A percentile compares a stretch with the other conserved stretches of the same genome.
Conservation (phyloP, 306 rosid species). For the Vigna reflexopilosa region DNA sequence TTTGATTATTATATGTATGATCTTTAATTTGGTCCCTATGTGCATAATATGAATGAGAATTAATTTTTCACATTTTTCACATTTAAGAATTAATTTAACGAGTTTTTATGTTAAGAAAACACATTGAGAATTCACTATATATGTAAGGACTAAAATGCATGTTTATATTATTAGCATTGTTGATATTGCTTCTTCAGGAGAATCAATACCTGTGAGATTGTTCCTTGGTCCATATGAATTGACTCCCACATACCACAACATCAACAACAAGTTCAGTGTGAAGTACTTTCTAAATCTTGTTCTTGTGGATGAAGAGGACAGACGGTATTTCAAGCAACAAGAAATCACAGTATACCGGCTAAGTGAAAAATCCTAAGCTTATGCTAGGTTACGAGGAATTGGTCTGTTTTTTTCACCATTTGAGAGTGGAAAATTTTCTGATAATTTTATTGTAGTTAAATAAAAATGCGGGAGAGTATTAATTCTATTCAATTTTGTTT, state of each 20-base stretch:
- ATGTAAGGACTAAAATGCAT: too few relatives aligned
- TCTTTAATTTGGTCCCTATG: too few relatives aligned
- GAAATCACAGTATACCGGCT: constrained; percentile 78
- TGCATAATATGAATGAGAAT: too few relatives aligned
- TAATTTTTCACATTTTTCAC: too few relatives aligned
- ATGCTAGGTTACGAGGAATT: neutral
- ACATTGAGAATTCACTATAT: too few relatives aligned
- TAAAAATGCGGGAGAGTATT: neutral
- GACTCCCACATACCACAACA: constrained; percentile 79
- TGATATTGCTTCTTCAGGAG: constrained; percentile 54
- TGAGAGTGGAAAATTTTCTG: neutral
- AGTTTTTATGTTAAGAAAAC: too few relatives aligned
- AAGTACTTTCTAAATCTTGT: constrained; percentile 85
- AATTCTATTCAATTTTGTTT: neutral
- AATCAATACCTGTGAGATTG: constrained; percentile 82
- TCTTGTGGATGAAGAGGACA: constrained; percentile 79
- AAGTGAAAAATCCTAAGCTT: neutral
- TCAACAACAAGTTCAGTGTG: constrained; percentile 85
- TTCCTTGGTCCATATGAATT: constrained; percentile 84
- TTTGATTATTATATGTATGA: too few relatives aligned
- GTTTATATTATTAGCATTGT: neutral
- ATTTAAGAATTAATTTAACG: too few relatives aligned
- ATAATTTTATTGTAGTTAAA: neutral
- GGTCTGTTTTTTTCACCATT: too few relatives aligned
- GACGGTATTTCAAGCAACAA: constrained; percentile 85